Evolutionary conservation across 257 asterid species (phyloP), one percentile per base, ranked within the genome.

Genomic region (Ocimum tenuiflorum): DNA sequence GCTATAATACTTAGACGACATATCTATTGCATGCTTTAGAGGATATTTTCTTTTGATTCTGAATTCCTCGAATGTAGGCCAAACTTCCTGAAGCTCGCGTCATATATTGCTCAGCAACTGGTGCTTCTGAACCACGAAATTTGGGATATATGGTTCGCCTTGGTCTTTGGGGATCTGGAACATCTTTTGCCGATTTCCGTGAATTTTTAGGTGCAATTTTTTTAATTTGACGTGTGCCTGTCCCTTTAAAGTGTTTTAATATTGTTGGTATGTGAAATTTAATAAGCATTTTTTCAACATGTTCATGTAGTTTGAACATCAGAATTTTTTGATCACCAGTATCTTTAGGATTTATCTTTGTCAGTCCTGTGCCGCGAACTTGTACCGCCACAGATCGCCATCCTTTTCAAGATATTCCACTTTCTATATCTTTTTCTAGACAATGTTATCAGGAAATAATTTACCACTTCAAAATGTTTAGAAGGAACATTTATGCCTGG

Each of bases 151-250:
- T 94, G 99, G 91, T 90, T 69, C 97, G 99, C 72, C 96, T 94
- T 73, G 99, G 99, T 60, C 97, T 94, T 75, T 94, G 99, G 99
- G 99, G 99, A 78, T 77, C 79, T 31, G 99, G 99, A 82, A 94
- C 99, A 47, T 85, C 96, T 79, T 94, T 94, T 80, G 75, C 62
- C 24, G 77, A 82, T 69, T 90, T 94, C 56, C 86, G 91, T 19
- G 89, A 85, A 19, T 94, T 94, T 72, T 79, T 94, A 90, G 99
- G 99, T 94, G 69, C 35, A 73, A 33, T 68, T 71, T 66, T 55
- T 66, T 55, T 4, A 52, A 49, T 58, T 68, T 72, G 65, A 52
- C 42, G 38, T 62, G 57, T 51, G 31, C 53, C 51, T 31, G 22
- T 65, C 17, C 50, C 33, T 65, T 71, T 66, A 24, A 19, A 54